These are phyloP conservation scores for Chlorella sp. DNA, from an alignment of 139 green algal genomes.

Conservation along the genomic window DNA sequence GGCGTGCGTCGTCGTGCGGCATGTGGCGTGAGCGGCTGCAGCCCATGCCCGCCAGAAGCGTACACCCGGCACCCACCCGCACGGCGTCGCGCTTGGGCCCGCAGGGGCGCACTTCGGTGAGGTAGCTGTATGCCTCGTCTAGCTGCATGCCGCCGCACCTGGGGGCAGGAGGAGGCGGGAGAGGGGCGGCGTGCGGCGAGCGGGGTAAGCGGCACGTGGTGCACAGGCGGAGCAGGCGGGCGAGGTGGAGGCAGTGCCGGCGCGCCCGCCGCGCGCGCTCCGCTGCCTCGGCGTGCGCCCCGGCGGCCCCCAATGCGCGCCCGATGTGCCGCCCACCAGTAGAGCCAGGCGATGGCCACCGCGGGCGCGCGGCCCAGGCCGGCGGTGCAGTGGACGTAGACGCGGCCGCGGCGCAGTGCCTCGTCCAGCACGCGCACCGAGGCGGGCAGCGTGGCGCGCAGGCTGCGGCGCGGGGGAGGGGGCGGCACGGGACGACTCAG, in stretches of 20 bases:
- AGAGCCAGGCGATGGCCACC: conserved; percentile 2
- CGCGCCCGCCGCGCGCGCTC: too few relatives aligned
- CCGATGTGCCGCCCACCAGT: conserved; percentile 3
- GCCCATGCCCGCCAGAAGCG: too few relatives aligned
- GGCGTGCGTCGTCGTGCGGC: background rate
- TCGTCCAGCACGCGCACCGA: conserved; percentile 12
- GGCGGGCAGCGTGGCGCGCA: conserved; percentile 66
- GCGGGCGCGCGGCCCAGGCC: conserved; percentile 25
- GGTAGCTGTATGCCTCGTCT: conserved; percentile 67
- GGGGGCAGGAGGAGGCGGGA: conserved; percentile 72
- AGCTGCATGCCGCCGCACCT: conserved; percentile 61
- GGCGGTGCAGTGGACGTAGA: conserved; percentile 32
- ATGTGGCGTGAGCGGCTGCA: background rate
- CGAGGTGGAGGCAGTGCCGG: too few relatives aligned
- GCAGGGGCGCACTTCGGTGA: conserved; percentile 81
- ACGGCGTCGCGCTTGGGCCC: conserved; percentile 61
- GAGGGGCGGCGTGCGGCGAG: too few relatives aligned
- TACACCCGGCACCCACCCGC: background rate
- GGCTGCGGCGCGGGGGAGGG: conserved; percentile 53
- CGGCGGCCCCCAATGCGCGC: too few relatives aligned
- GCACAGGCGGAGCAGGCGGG: too few relatives aligned
- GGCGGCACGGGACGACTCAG: too few relatives aligned
- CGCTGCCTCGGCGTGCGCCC: too few relatives aligned
- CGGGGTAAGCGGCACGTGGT: too few relatives aligned
- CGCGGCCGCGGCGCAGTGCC: conserved; percentile 45